Evolutionary conservation across 352 stramenopile genomes (phyloP), one percentile per base, ranked within the genome.

Genomic region (Pythium angustatum): DNA sequence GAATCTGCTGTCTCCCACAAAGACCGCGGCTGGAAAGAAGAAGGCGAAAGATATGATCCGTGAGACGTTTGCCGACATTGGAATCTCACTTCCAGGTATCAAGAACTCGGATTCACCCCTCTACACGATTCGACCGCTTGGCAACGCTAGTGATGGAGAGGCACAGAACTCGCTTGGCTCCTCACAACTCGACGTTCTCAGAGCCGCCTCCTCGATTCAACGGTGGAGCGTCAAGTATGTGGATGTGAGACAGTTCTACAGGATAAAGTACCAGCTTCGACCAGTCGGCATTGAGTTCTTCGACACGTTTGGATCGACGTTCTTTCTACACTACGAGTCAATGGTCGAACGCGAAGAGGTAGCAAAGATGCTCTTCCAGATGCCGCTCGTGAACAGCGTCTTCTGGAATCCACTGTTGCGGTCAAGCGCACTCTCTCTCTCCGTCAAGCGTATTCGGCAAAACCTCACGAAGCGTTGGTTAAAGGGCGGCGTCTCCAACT

Each of bases 321-420:
- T 80, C 58, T 93, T 93, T 40, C 48, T 91, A 0, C 82, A 91
- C 50, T 83, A 87, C 44, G 81, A 93, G n/a, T 79, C 74, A 0
- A 55, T 56, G 8, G 15, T 17, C 6, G 75, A 87, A 22, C 76
- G 85, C 21, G 83, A 93, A 58, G 83, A 91, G 48, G 57, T 91
- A 33, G 69, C 91, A 10, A 90, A 89, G 54, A 3, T 84, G 11
- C 58, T 93, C 2, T 91, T 91, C 41, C 77, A 88, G 54, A 91
- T 93, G 85, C 85, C 85, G 4, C 78, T 93, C 21, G 69, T 90
- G 10, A 93, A 91, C 65, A 91, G 81, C 55, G 80, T 91, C 22
- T 93, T 91, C 63, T 93, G 82, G 85, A 85, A 76, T 48, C 83
- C 84, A 26, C 43, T 91, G 17, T 62, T 93, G 19, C 80, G 84